These are phyloP conservation scores for Talaromyces pinophilus DNA, from an alignment of 2,329 filamentous ascomycete species.

Conservation along the genomic window DNA sequence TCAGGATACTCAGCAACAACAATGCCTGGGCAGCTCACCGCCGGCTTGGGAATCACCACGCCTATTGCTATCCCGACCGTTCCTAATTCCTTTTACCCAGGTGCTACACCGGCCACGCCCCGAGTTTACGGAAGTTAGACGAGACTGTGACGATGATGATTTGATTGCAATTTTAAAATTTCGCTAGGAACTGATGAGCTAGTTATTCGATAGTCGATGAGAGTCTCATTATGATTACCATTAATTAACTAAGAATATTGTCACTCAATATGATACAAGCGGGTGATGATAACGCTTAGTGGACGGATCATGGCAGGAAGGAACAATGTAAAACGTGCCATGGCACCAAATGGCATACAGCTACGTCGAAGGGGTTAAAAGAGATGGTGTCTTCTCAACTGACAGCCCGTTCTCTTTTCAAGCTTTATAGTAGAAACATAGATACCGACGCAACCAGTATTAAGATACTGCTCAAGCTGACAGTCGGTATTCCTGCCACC, in stretches of 20 bases:
- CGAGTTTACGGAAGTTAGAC: conserved; percentile 18
- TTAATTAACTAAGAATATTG: not conserved
- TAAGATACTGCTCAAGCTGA: not conserved
- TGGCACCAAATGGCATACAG: not conserved
- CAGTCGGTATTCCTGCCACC: not conserved
- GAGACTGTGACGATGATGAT: not conserved
- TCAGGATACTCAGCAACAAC: conserved; percentile 21
- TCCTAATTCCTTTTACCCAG: conserved; percentile 20
- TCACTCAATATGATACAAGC: not conserved
- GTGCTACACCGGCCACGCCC: conserved; percentile 16
- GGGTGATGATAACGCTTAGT: not conserved
- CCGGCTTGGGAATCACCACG: conserved; percentile 19
- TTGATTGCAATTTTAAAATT: not conserved
- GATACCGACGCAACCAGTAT: not conserved
- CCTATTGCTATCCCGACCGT: conserved; percentile 21
- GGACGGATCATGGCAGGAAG: not conserved
- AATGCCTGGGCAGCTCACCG: conserved; percentile 18
- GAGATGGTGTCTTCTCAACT: not conserved
- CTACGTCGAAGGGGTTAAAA: not conserved
- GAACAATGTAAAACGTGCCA: not conserved
- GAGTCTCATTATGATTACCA: not conserved
- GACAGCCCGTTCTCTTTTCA: not conserved
- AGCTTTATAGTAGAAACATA: not conserved
- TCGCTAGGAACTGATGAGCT: not conserved
- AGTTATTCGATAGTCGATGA: not conserved